Evolutionary conservation across 2,329 filamentous ascomycete genomes (phyloP), one percentile per base, ranked within the genome.

Genomic region (Trichocomaceae sp.): DNA sequence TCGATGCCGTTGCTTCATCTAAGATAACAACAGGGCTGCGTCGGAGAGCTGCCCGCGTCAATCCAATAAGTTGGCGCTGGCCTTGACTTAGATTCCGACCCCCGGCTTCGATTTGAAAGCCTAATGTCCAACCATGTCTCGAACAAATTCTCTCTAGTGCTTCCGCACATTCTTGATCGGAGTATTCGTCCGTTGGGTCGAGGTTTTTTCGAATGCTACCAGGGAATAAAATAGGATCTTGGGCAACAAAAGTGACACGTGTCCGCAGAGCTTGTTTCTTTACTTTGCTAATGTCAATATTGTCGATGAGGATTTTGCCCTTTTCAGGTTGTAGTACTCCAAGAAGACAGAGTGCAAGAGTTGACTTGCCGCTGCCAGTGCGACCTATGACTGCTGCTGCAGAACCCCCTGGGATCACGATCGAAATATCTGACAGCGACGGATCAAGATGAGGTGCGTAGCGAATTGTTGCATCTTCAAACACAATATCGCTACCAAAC

Each of bases 331-430:
- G 64, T 13, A 83, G 66, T 10, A 79, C 82, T 3, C 78, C 81
- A 0, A 86, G 77, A 1, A 86, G 71, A 0, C 80, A 76, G 1
- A 85, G 69, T 0, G 83, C 83, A 1, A 92, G 79, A 0, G 89
- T 95, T 50, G 85, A 90, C 70, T 95, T 95, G 3, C 90, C 90
- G 4, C 86, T 90, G 0, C 87, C 72, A 0, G 89, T 95, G 9
- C 89, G 83, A 2, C 90, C 90, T 10, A 91, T 86, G 19, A 95
- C 79, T 0, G 88, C 89, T 0, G 88, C 88, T 50, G 86, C 85
- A 52, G 87, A 86, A 1, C 89, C 88, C 0, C 85, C 86, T 1
- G 87, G 87, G 51, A 96, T 89, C 1, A 77, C 81, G 58, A 96
- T 84, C 0, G 81, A 83, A 26, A 95, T 77, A 45, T 85, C 76